A percentile compares a stretch with the other conserved stretches of the same genome.
Evolutionary conservation across 257 asterid genomes (phyloP).

Genomic region (Vinca minor): DNA sequence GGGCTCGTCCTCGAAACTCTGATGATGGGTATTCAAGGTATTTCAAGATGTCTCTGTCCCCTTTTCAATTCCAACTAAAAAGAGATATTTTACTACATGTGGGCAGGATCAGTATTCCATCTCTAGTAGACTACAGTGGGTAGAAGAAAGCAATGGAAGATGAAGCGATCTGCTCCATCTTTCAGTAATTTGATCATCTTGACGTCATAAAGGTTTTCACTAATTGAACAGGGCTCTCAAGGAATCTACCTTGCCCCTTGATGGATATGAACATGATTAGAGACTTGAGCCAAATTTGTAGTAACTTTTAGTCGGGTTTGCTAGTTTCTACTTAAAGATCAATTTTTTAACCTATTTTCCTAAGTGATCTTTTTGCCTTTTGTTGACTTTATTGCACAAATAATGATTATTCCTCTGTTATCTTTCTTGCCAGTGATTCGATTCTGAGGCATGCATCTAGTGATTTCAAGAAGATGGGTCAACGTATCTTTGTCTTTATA

Average conservation of each 20-base stretch:
- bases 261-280: neutral
- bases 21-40: constrained; percentile 99
- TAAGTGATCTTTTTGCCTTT: too few relatives aligned
- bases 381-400: neutral
- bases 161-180: neutral
- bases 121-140: neutral
- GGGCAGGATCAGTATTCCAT: neutral
- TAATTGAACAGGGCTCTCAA: too few relatives aligned
- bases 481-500: constrained; percentile 89
- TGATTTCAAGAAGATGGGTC: constrained; percentile 92
- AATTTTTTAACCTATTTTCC: too few relatives aligned
- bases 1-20: constrained; percentile 96
- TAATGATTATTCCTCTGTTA: constrained; percentile 1
- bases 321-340: too few relatives aligned
- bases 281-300: neutral
- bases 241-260: too few relatives aligned
- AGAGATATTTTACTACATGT: too few relatives aligned
- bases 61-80: too few relatives aligned
- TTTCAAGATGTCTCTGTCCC: neutral
- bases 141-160: neutral
- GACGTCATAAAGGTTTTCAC: too few relatives aligned
- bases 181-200: too few relatives aligned
- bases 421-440: constrained; percentile 65
- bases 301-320: neutral
- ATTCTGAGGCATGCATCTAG: constrained; percentile 85